Evolutionary conservation across 2,329 filamentous ascomycete genomes (phyloP), one percentile per base, ranked within the genome.

Genomic region (Neocucurbitaria cava): DNA sequence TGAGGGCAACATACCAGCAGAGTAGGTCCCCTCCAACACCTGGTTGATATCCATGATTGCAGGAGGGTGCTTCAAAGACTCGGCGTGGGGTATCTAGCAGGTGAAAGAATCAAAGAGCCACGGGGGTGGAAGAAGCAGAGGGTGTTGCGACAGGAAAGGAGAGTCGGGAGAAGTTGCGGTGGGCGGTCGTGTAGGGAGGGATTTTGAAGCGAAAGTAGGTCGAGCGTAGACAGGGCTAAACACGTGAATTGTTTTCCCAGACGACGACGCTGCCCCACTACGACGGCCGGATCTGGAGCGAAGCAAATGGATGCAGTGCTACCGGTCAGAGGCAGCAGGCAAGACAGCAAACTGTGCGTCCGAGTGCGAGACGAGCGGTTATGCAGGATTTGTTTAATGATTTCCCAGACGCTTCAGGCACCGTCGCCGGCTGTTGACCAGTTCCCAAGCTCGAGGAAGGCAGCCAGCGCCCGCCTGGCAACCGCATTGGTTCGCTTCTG

Each of bases 11-110:
- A 78, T 83, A 98, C 95, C 94, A 76, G 93, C 85, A 76, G 93
- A 96, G 81, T 98, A 88, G 79, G 95, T 98, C 83, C 93, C 94
- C 81, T 92, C 88, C 84, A 99, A 90, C 83, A 99, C 94, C 82
- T 92, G 89, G 84, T 94, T 96, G 83, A 98, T 96, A 83, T 98
- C 92, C 90, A 96, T 93, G 83, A 86, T 92, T 78, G 74, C 61
- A 65, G 65, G 68, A 70, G 70, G 69, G 69, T 54, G 62, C 54
- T 58, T 59, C 49, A 47, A 54, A 53, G 61, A 53, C 33, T 58
- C 54, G 63, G 59, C 61, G 61, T 62, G 54, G 66, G 59, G 65
- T 68, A 63, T 66, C 57, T 57, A 52, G 56, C 43, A 56, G 56
- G 42, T 38, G 54, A 45, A 49, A 48, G 49, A 42, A 52, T 51